Conservation (phyloP, 1,284 basidiomycete species). For the Serendipita sp. region DNA sequence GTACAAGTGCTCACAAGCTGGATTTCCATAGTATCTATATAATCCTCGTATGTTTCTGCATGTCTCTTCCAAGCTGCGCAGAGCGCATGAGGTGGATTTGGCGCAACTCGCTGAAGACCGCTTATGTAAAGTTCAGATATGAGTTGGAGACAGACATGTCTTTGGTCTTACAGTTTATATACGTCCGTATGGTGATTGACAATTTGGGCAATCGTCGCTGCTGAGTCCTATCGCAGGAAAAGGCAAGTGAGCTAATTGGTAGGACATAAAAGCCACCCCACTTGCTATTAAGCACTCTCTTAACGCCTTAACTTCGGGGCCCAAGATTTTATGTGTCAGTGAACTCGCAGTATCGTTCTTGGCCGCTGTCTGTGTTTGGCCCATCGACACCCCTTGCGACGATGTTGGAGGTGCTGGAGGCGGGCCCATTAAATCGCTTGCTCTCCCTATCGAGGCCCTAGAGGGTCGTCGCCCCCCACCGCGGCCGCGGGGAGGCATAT, state of each 20-base stretch:
- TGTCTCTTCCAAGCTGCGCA: background rate
- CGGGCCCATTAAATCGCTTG: background rate
- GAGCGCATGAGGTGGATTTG: background rate
- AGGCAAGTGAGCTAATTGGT: background rate
- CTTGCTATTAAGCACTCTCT: slow-evolving; percentile 1
- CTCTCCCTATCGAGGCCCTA: slow-evolving; percentile 1
- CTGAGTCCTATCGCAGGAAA: background rate
- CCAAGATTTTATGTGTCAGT: background rate
- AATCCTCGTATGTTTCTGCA: background rate
- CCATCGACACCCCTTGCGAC: background rate
- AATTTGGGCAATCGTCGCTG: slow-evolving; percentile 3
- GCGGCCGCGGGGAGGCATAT: background rate
- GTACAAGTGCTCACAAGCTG: background rate
- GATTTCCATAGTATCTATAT: background rate
- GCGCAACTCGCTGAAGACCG: background rate
- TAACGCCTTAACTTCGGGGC: background rate
- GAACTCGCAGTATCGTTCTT: background rate
- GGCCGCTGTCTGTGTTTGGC: background rate
- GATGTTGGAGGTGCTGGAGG: background rate
- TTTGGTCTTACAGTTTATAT: background rate
- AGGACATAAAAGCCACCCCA: background rate
- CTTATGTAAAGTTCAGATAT: background rate
- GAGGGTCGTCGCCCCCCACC: background rate
- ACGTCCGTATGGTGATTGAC: slow-evolving; percentile 3
- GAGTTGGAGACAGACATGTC: background rate